Percentiles rank a stretch among this genome's conserved stretches.
Conservation (phyloP, 139 green algal genomes). For the Picochlorum sp. region DNA sequence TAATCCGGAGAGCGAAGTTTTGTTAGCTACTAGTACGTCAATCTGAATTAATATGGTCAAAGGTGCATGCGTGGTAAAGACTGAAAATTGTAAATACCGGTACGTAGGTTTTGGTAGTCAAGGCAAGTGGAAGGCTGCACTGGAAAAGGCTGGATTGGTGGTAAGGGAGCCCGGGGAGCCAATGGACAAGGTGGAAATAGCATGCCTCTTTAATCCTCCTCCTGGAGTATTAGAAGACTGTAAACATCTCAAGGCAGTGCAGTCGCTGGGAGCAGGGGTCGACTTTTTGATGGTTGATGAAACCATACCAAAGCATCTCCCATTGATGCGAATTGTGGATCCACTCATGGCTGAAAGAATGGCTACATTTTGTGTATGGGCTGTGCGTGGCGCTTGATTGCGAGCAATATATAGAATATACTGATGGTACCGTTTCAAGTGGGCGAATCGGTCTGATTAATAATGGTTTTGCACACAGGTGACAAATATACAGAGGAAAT, state of each 20-base stretch:
- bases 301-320: slow-evolving; percentile 16
- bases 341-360: slow-evolving; percentile 50
- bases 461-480: too few relatives aligned
- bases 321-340: slow-evolving; percentile 40
- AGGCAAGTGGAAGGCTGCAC: slow-evolving; percentile 1
- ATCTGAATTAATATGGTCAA: background rate
- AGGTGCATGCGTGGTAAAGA: background rate
- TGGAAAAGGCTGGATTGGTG: slow-evolving; percentile 6
- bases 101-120: slow-evolving; percentile 12
- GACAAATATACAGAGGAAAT: slow-evolving; percentile 9
- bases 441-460: too few relatives aligned
- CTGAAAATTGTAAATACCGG: background rate
- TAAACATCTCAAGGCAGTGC: slow-evolving; percentile 26
- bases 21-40: slow-evolving; percentile 20
- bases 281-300: slow-evolving; percentile 29
- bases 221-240: slow-evolving; percentile 9
- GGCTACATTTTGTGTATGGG: slow-evolving; percentile 53
- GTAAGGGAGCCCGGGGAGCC: background rate
- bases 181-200: slow-evolving; percentile 3
- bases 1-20: slow-evolving; percentile 16
- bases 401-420: too few relatives aligned
- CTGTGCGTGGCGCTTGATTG: too few relatives aligned
- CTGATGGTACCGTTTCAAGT: slow-evolving; percentile 9
- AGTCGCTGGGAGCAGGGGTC: slow-evolving; percentile 44
- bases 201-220: background rate